Conservation (phyloP, 768 basidiomycete species). For the Macrolepiota dolichaula region DNA sequence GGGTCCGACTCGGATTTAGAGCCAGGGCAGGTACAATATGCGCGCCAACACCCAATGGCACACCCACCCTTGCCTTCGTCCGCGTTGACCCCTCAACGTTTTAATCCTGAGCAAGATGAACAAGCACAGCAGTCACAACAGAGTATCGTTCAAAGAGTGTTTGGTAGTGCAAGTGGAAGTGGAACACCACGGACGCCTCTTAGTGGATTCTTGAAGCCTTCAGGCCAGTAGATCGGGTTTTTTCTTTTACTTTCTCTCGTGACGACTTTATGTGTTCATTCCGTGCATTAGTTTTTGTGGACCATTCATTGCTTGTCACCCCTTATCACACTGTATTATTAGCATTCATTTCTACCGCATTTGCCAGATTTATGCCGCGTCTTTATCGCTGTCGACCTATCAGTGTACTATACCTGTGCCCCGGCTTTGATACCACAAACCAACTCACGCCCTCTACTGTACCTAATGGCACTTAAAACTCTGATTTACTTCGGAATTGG, state of each 20-base stretch:
- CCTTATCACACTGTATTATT: neutral
- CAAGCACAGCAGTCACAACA: constrained; percentile 2
- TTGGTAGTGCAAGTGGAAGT: constrained; percentile 3
- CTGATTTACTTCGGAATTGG: neutral
- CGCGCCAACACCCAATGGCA: neutral
- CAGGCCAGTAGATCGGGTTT: neutral
- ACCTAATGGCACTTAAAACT: neutral
- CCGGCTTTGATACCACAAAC: neutral
- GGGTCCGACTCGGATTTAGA: constrained; percentile 16
- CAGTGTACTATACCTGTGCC: neutral
- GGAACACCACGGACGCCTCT: constrained; percentile 1
- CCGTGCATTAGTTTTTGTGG: neutral
- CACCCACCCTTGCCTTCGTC: constrained; percentile 8
- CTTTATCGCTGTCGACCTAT: neutral
- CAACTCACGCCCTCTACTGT: neutral
- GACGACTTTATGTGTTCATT: neutral
- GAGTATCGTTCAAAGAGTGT: constrained; percentile 4
- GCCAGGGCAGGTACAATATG: neutral
- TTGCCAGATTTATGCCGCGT: neutral
- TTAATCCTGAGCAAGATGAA: constrained; percentile 1
- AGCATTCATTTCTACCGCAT: neutral
- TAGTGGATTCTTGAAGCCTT: constrained; percentile 1
- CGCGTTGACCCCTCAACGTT: constrained; percentile 8
- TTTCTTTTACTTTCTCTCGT: neutral
- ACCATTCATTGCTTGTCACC: neutral